phyloP scores from a whole-genome alignment of 805 yeast genomes.

The Priceomyces medius region DNA sequence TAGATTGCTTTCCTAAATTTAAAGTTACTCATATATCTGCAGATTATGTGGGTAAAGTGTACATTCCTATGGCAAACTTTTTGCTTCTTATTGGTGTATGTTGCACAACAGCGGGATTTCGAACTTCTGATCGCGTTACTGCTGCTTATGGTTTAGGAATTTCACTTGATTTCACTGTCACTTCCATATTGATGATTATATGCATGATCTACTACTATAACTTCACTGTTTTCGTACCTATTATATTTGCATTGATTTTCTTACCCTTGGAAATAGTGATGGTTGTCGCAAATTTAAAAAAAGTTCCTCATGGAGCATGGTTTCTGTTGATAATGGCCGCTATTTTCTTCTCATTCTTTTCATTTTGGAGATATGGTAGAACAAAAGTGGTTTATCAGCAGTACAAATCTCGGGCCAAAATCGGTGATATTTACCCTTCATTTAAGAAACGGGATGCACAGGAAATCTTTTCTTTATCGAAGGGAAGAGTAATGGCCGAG shows the following conservation, averaged over 20 bases:
- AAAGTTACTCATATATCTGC: constrained; percentile 46
- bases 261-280: constrained; percentile 48
- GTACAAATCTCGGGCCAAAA: constrained; percentile 27
- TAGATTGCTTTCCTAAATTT: constrained; percentile 55
- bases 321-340: constrained; percentile 50
- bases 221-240: constrained; percentile 31
- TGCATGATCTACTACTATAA: constrained; percentile 48
- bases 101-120: constrained; percentile 52
- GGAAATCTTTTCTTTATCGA: constrained; percentile 8
- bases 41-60: constrained; percentile 48
- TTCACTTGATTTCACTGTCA: constrained; percentile 53
- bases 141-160: constrained; percentile 64
- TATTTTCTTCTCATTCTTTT: constrained; percentile 35
- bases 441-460: constrained; percentile 13
- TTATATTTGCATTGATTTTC: constrained; percentile 37
- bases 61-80: constrained; percentile 51
- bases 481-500: no score
- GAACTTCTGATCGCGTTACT: constrained; percentile 48
- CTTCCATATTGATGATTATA: constrained; percentile 46
- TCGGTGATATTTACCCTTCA: constrained; percentile 36
- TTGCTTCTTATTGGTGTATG: constrained; percentile 51
- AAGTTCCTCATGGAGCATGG: constrained; percentile 63
- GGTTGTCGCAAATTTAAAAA: constrained; percentile 48
- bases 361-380: constrained; percentile 51
- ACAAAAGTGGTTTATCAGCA: constrained; percentile 41